phyloP scores from a whole-genome alignment of 2,329 filamentous ascomycete genomes.

The Fusarium austroafricanum region DNA sequence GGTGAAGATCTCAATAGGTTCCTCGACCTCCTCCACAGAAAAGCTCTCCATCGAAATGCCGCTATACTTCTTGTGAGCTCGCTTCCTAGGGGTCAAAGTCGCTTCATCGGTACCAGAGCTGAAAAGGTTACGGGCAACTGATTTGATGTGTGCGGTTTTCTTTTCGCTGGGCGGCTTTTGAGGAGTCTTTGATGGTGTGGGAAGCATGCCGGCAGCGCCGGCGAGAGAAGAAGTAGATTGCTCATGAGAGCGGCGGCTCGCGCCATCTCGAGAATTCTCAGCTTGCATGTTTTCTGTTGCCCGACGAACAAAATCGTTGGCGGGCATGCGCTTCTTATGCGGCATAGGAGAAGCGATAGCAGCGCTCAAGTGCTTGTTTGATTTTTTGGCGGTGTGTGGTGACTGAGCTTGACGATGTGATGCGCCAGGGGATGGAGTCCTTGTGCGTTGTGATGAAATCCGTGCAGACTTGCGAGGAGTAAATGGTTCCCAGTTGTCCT shows the following conservation, averaged over 20 bases:
- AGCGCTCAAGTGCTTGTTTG: slow-evolving; percentile 43
- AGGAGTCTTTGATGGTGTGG: slow-evolving; percentile 83
- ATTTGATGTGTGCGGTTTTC: slow-evolving; percentile 62
- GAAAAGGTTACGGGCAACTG: slow-evolving; percentile 72
- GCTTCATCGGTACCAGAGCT: slow-evolving; percentile 68
- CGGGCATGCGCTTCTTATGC: slow-evolving; percentile 62
- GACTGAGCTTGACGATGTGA: slow-evolving; percentile 51
- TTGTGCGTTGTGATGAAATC: slow-evolving; percentile 67
- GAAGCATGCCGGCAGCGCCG: slow-evolving; percentile 68
- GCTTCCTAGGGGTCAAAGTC: slow-evolving; percentile 70
- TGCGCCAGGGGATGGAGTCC: slow-evolving; percentile 66
- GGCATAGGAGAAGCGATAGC: slow-evolving; percentile 58
- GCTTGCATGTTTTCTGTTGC: slow-evolving; percentile 59
- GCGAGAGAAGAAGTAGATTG: slow-evolving; percentile 47
- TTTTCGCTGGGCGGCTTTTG: slow-evolving; percentile 69
- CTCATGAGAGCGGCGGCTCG: slow-evolving; percentile 54
- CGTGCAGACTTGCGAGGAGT: slow-evolving; percentile 76
- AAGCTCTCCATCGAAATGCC: slow-evolving; percentile 69
- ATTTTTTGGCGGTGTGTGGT: slow-evolving; percentile 51
- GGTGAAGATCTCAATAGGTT: slow-evolving; percentile 78
- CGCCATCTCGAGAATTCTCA: slow-evolving; percentile 58
- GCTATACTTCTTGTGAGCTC: slow-evolving; percentile 67
- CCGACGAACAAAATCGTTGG: slow-evolving; percentile 61
- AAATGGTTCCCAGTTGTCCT: slow-evolving; percentile 78
- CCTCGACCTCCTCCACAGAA: slow-evolving; percentile 64